Evolutionary conservation across 192 early-diverging fungal genomes (phyloP).

Genomic region (Podochytrium sp.): DNA sequence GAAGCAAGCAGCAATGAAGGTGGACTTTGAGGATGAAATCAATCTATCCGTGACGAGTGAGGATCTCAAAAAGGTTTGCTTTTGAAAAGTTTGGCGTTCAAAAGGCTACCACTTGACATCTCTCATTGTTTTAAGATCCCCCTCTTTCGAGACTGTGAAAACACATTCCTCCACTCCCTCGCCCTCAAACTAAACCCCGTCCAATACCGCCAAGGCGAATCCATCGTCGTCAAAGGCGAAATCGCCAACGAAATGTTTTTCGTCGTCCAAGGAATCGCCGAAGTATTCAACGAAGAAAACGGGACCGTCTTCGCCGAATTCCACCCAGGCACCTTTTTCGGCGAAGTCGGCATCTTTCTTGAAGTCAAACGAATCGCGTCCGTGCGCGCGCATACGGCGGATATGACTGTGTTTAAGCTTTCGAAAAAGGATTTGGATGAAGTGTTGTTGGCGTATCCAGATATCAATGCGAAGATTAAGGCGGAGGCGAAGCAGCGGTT

Average conservation of each 20-base stretch:
- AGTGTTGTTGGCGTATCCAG: conserved; percentile 49
- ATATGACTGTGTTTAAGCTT: conserved; percentile 55
- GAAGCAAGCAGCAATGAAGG: conserved; percentile 40
- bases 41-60: conserved; percentile 52
- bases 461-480: conserved; percentile 49
- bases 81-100: not conserved
- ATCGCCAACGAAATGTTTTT: conserved; percentile 58
- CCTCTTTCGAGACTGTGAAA: conserved; percentile 54
- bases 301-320: conserved; percentile 53
- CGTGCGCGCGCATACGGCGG: conserved; percentile 40
- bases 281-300: conserved; percentile 54
- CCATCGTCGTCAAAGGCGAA: conserved; percentile 53
- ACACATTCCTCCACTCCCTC: conserved; percentile 58
- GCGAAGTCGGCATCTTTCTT: conserved; percentile 58
- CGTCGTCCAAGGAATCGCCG: conserved; percentile 49
- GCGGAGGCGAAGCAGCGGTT: conserved; percentile 50
- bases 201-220: conserved; percentile 47
- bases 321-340: conserved; percentile 56
- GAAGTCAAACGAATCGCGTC: conserved; percentile 55
- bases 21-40: conserved; percentile 62
- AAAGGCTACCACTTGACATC: not conserved
- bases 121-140: conserved; percentile 43
- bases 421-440: conserved; percentile 49
- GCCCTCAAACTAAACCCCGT: conserved; percentile 50
- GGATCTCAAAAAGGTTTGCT: conserved; percentile 52